A percentile compares a stretch with the other conserved stretches of the same genome.
phyloP scores from a whole-genome alignment of 768 basidiomycete species.

The Grammothele lineata region DNA sequence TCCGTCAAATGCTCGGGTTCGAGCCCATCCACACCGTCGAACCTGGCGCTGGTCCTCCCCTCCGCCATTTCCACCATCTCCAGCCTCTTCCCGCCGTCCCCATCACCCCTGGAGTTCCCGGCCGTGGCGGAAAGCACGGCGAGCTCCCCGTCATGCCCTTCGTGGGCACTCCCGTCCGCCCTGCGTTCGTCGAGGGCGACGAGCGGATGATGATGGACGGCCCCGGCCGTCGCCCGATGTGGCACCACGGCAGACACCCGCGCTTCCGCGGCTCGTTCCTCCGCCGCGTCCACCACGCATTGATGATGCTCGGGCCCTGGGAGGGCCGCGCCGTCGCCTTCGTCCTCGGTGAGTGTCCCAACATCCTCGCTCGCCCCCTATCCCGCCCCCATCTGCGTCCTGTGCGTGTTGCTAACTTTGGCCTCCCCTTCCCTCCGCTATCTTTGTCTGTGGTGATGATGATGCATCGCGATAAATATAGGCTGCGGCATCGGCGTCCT shows the following conservation, averaged over 20 bases:
- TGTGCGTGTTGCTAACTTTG: neutral
- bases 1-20: slow-evolving; percentile 54
- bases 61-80: too few species aligned
- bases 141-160: slow-evolving; percentile 15
- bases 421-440: neutral
- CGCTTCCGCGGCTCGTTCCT: slow-evolving; percentile 40
- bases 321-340: slow-evolving; percentile 82
- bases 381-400: too few species aligned
- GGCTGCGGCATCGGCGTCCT: slow-evolving; percentile 85
- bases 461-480: slow-evolving; percentile 20
- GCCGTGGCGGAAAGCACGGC: slow-evolving; percentile 6
- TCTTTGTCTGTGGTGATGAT: neutral
- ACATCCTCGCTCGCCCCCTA: neutral
- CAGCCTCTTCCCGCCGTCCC: neutral
- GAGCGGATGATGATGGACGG: neutral
- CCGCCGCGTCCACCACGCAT: slow-evolving; percentile 56
- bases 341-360: slow-evolving; percentile 61
- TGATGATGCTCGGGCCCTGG: slow-evolving; percentile 74
- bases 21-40: slow-evolving; percentile 36
- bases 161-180: slow-evolving; percentile 15
- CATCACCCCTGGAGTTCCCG: slow-evolving; percentile 1
- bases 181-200: slow-evolving; percentile 6
- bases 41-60: too few species aligned
- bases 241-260: neutral
- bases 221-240: neutral